Base-by-base conservation (phyloP, 148 eudicot species). In the Vaccinium corymbosum region DNA sequence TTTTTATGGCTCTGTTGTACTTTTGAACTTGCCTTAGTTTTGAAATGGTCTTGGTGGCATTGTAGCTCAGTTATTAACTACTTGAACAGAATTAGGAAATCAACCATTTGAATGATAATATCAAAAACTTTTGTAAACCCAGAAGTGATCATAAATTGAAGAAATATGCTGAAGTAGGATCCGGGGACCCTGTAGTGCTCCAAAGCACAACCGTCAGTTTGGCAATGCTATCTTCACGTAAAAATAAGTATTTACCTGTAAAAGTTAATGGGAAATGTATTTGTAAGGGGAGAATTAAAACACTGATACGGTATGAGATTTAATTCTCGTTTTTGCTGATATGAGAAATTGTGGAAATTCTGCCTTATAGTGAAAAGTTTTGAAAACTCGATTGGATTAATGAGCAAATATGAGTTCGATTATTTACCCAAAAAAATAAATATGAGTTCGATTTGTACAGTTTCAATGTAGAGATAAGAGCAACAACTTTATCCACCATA, bases 101-200 rank as follows among this genome's bases (percentile, higher is more conserved):
- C 25, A 22, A 51, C 19, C 38, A 51, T 51, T 29, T 51, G 19
- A 50, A 49, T 77, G 25, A 11, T 50, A 7, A 25, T 22, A 77
- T 51, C 22, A 20, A 74, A 74, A 46, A 14, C 0, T 2, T 20
- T 75, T 35, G 51, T 75, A 52, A 51, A 78, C 7, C 12, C 11
- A 38, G 38, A 57, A 19, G 17, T n/a, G 72, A 61, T 61, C 52
- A 38, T 80, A 75, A 32, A 80, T 29, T 61, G 72, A 80, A 61
- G 82, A 80, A 80, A 38, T 32, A 59, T 27, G 61, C 62, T 77
- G 6, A 6, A 5, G 22, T 80, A 35, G 32, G 32, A 29, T 29
- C 32, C 32, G 32, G 32, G 1, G 32, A 29, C 32, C 32, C 32
- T 29, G 32, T 29, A 29, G 32, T 29, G 32, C 32, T 1, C 32